Evolutionary conservation across 108 stramenopile genomes (phyloP), one percentile per base, ranked within the genome.

Genomic region (Conticribra guillardii): DNA sequence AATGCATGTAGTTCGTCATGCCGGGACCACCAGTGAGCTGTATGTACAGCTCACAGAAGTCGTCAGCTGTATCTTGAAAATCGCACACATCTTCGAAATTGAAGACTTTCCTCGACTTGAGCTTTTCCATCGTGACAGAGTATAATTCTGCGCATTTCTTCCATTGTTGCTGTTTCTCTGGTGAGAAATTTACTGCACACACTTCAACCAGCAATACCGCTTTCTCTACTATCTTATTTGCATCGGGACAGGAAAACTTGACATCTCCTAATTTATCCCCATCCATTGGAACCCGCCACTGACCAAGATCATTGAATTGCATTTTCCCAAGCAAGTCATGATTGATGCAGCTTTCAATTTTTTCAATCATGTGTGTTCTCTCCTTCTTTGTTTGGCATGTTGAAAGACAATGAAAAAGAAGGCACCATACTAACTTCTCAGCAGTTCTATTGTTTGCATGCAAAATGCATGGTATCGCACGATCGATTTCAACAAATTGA

Each of bases 1-100:
- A 51, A 34, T 73, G 61, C 28, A 64, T 54, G 30, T 64, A 73
- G 27, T 73, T 73, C 9, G 72, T 73, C 9, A 54, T 37, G 3
- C 72, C 72, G 17, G 37, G 3, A 41, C 37, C 5, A 11, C 37
- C 37, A 41, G 37, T 41, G 8, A 41, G 37, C 5, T 41, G 8
- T 9, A 41, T 41, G 11, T 41, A 41, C 37, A 41, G 11, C 5
- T 41, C 37, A 41, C 37, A 41, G 11, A 41, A 41, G 5, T 41
- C 11, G 37, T 41, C 37, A 9, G 37, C 37, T 41, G 37, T 41
- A 9, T 41, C 11, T 41, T 41, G 37, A 41, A 9, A 41, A 41
- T 41, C 37, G 11, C 11, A 5, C 5, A 41, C 37, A 41, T 41
- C 37, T 9, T 5, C 37, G 8, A 9, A 5, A 9, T 41, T 41